Base-by-base conservation (phyloP, 176 grass and related monocot species). In the Saccharum officinarum region DNA sequence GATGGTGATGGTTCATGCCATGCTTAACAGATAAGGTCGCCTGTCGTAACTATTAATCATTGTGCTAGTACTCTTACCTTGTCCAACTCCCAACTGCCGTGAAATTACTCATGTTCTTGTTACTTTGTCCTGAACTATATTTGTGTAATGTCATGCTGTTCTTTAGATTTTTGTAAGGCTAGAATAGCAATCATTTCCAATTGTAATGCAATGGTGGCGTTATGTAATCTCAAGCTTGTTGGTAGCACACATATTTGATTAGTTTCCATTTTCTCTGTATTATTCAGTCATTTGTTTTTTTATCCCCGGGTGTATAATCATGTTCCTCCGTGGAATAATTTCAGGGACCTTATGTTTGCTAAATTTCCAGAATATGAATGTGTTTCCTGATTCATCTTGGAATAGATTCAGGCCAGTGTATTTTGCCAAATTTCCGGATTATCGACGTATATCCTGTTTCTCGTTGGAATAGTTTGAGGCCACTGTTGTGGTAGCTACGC, bases 1-100 rank as follows among this genome's bases (percentile, higher is more conserved):
- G 81, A 33, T 78, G 73, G 50, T 86, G 57, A 67, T 83, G 28
- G 26, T 84, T 26, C 75, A 72, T 82, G 44, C 64, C 68, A 78
- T 82, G 44, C 63, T 10, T 83, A 38, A 83, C 80, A 49, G 25
- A 79, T 68, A 78, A 55, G 52, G 52, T 55, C 31, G 45, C 42
- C 41, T 74, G 12, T 15, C 36, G 44, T 57, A 46, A 67, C 75
- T 80, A 75, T 47, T 81, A 7, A 38, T 63, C 22, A 23, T 9
- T 71, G 4, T 70, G 79, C 40, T 16, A 10, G 20, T 59, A n/a
- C 54, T n/a, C 8, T 55, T 50, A 50, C 47, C 39, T 80, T 80
- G 36, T 71, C 54, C 77, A 62, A 14, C 41, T 54, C 50, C 18
- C 28, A 47, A 39, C 45, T 85, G n/a, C 11, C 10, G 13, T 20